These are phyloP conservation scores for Ophiostoma angusticollis DNA, from an alignment of 2,329 filamentous ascomycete species.

Conservation along the genomic window DNA sequence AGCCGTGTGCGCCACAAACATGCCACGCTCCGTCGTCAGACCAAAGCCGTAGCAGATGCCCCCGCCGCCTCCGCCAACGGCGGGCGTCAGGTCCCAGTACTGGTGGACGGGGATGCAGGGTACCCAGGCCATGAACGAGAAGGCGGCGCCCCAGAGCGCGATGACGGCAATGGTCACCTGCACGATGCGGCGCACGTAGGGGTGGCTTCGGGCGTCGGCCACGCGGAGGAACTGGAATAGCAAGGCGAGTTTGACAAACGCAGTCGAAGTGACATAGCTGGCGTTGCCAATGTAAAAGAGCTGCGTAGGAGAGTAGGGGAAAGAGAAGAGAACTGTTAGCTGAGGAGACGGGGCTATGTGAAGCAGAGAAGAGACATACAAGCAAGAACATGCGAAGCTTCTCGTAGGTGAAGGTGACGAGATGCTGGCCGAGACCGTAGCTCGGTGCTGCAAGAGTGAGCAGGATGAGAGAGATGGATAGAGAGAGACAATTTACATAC, in stretches of 20 bases:
- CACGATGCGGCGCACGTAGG: constrained; percentile 9
- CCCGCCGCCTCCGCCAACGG: background rate
- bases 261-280: constrained; percentile 15
- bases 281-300: constrained; percentile 17
- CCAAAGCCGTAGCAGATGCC: constrained; percentile 13
- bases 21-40: constrained; percentile 4
- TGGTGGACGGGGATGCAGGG: constrained; percentile 14
- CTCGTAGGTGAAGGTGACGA: constrained; percentile 3
- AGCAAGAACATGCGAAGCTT: constrained; percentile 6
- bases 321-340: no score
- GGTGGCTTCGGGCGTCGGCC: constrained; percentile 2
- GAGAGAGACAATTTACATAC: background rate
- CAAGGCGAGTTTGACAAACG: constrained; percentile 16
- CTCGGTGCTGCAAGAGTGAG: background rate
- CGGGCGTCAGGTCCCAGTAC: constrained; percentile 13
- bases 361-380: background rate
- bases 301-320: no score
- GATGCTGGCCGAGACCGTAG: constrained; percentile 9
- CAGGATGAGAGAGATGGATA: background rate
- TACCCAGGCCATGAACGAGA: constrained; percentile 15
- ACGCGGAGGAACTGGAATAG: constrained; percentile 18
- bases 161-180: constrained; percentile 13
- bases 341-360: background rate
- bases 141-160: constrained; percentile 14
- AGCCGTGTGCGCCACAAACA: constrained; percentile 21